Evolutionary conservation across 2,329 filamentous ascomycete genomes (phyloP), one percentile per base, ranked within the genome.

Genomic region (Coleophoma cylindrospora): DNA sequence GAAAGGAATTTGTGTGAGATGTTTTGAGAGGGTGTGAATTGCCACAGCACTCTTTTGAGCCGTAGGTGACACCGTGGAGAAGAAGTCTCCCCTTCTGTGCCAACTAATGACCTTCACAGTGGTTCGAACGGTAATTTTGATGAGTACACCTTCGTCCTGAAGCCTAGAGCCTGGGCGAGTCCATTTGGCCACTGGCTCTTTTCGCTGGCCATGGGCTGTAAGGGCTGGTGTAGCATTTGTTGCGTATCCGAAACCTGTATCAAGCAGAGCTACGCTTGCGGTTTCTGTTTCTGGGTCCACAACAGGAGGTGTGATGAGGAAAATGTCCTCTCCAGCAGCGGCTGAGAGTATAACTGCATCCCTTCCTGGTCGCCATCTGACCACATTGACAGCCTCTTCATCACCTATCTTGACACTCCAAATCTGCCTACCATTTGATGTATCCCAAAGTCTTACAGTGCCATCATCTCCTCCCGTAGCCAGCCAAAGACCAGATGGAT

Each of bases 391-490:
- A 8, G 91, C 80, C 55, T 86, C 84, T 38, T 95, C 83, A 15
- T 82, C 87, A 59, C 84, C 88, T 47, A 97, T 72, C 66, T 85
- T 89, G 47, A 84, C 85, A 59, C 82, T 86, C 90, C 91, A 96
- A 49, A 95, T 77, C 68, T 96, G 88, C 53, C 91, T 86, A 34
- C 91, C 91, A 9, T 90, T 94, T 49, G 86, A 67, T 50, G 96
- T 77, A 54, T 94, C 87, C 91, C 92, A 97, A 21, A 99, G 81
- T 50, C 91, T 83, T 21, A 96, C 86, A 17, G 87, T 94, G 33
- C 94, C 92, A 68, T 99, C 95, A 61, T 97, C 91, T 44, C 94
- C 94, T 62, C 92, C 94, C 58, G 87, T 95, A 2, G 94, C 94
- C 51, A 97, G 73, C 77, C 85, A 96, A 52, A 86, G 77, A 40